Base-by-base conservation (phyloP, 1,284 basidiomycete species). In the Rhodofomes roseus region DNA sequence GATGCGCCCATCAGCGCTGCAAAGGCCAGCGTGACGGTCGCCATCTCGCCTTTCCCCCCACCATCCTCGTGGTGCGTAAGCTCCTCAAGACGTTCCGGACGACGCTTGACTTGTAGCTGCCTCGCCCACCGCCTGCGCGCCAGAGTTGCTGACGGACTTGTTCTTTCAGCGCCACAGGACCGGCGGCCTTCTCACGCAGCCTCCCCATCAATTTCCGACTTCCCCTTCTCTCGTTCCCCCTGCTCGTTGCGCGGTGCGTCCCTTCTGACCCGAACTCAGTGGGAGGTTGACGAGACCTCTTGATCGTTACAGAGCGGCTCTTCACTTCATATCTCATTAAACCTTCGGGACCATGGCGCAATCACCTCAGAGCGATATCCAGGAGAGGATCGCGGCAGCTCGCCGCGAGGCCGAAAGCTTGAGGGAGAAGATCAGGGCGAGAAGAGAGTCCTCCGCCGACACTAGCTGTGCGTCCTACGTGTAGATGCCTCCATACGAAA, bases 341-440 rank as follows among this genome's bases (percentile, higher is more conserved):
- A 52, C n/a, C 6, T 8, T 23, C 31, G 31, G 31, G 29, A 52
- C 23, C 68, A 92, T 92, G 89, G 87, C 89, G 69, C 89, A 91
- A 80, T 81, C 82, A 63, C 86, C 81, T 58, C 87, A 89, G 77
- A 85, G 87, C 72, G 93, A 96, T 73, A 93, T 96, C 68, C 93
- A 95, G 74, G 94, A 96, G 79, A 80, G 92, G 72, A 98, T 99
- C 75, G 93, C 95, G 58, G 93, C 95, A 54, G 96, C 96, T 60
- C 89, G 96, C 71, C 86, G 96, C 72, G 96, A 98, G 77, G 95
- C 95, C 41, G 96, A 99, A 76, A 90, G 86, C 71, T 78, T 98
- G 78, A 98, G 97, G 80, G 96, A 98, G 82, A 96, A 95, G 86
- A 97, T 98, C 73, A 84, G 95, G 66, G 88, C 93, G 44, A 95